Conservation (phyloP, 2,329 filamentous ascomycete genomes). For the Neonectria magnoliae region DNA sequence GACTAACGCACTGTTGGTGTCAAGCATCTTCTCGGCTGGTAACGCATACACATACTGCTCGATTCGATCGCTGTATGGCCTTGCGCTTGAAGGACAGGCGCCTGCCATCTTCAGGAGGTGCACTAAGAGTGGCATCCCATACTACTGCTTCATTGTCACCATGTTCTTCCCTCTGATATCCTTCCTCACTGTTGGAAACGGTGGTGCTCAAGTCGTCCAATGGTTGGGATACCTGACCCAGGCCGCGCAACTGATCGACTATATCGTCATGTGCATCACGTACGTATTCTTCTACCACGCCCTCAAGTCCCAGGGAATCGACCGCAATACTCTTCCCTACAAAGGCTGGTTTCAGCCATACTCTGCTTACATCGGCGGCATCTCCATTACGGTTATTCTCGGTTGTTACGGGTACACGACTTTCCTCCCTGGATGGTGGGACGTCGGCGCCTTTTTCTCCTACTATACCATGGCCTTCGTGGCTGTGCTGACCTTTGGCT, state of each 20-base stretch:
- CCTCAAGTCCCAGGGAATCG: slow-evolving; percentile 60
- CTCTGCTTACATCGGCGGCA: slow-evolving; percentile 53
- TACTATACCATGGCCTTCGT: slow-evolving; percentile 60
- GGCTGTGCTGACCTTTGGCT: neutral
- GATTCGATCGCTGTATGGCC: slow-evolving; percentile 46
- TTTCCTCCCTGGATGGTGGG: slow-evolving; percentile 55
- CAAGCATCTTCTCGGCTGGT: slow-evolving; percentile 18
- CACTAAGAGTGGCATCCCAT: slow-evolving; percentile 9
- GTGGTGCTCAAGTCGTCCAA: slow-evolving; percentile 49
- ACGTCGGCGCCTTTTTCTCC: slow-evolving; percentile 55
- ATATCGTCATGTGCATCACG: slow-evolving; percentile 60
- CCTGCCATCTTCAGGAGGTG: slow-evolving; percentile 3
- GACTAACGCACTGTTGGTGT: slow-evolving; percentile 8
- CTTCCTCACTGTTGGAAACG: neutral
- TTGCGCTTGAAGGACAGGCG: slow-evolving; percentile 19
- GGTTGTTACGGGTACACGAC: slow-evolving; percentile 61
- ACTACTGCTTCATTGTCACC: slow-evolving; percentile 8
- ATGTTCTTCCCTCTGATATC: slow-evolving; percentile 14
- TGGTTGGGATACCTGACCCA: slow-evolving; percentile 65
- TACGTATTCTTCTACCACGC: slow-evolving; percentile 61
- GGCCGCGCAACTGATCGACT: slow-evolving; percentile 67
- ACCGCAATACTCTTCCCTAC: slow-evolving; percentile 64
- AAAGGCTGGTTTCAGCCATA: slow-evolving; percentile 66
- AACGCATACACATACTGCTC: slow-evolving; percentile 15
- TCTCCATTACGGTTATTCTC: slow-evolving; percentile 38